Evolutionary conservation across 768 basidiomycete species (phyloP), one percentile per base, ranked within the genome.

Genomic region (Leccinum subtestaceum): DNA sequence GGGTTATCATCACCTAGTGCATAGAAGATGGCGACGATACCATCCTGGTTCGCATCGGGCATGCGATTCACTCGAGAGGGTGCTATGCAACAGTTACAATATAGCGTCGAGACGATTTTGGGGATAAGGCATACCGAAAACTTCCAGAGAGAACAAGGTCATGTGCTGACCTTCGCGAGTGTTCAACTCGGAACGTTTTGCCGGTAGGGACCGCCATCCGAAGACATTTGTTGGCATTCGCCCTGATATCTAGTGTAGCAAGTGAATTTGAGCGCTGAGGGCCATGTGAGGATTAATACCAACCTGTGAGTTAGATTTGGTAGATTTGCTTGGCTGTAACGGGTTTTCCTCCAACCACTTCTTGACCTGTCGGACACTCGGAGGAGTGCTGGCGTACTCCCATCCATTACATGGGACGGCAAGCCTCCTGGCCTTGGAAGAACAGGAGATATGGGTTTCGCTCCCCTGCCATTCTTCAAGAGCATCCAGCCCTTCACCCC

Each of bases 321-420:
- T 61, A 48, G 62, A 65, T 52, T 64, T 67, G 27, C 47, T 60
- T 27, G 50, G 31, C 34, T 19, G 60, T n/a, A 57, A 47, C 34
- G 67, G 59, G 29, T 66, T 67, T 65, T 64, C 66, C 53, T 67
- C 65, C 49, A 92, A 68, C 84, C 88, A 91, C 47, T 70, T 72
- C 47, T 77, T 79, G 3, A 83, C 78, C 67, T 85, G 77, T 63
- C 73, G 78, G 23, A 76, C 69, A 58, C 81, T 84, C 0, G 93
- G 93, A 0, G 95, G 91, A 56, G 70, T 68, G 53, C 82, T 77
- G 0, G 85, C 87, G 73, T 87, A 95, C 65, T 95, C 93, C 94
- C 93, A 95, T 5, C 91, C 91, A 25, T 76, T 71, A 47, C 40
- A 85, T 68, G 60, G 75, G 72, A 4, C 61, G 56, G 34, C 69